phyloP scores from a whole-genome alignment of 768 basidiomycete species.

The Tricholoma sp. region DNA sequence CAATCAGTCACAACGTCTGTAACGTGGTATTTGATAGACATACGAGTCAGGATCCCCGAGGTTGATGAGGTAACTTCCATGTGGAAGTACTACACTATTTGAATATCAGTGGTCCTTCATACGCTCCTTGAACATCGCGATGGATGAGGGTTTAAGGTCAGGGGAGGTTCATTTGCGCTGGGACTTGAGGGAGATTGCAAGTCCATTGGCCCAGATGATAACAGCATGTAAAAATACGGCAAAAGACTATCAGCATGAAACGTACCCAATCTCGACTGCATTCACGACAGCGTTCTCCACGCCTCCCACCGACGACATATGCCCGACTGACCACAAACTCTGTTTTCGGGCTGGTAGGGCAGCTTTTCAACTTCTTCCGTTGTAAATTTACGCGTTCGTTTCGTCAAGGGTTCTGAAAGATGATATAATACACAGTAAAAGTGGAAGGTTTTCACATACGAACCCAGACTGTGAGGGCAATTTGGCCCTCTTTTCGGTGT shows the following conservation, averaged over 20 bases:
- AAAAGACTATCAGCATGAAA: too few species aligned
- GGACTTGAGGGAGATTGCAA: conserved; percentile 80
- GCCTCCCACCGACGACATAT: conserved; percentile 78
- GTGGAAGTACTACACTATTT: conserved; percentile 63
- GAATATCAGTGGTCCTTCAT: conserved; percentile 60
- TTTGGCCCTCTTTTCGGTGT: conserved; percentile 8
- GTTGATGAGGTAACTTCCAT: conserved; percentile 84
- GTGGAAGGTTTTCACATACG: background rate
- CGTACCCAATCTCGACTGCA: conserved; percentile 36
- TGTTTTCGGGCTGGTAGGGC: conserved; percentile 23
- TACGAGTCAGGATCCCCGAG: conserved; percentile 35
- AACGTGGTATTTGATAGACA: too few species aligned
- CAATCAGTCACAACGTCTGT: too few species aligned
- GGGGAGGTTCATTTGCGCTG: conserved; percentile 78
- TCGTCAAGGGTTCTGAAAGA: background rate
- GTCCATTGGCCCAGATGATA: conserved; percentile 59
- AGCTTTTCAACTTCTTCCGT: conserved; percentile 10
- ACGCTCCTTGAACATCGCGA: conserved; percentile 54
- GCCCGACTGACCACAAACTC: conserved; percentile 68
- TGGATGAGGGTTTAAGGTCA: conserved; percentile 45
- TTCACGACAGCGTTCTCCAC: conserved; percentile 63
- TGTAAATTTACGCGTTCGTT: conserved; percentile 12
- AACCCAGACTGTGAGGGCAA: background rate
- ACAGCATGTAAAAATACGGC: background rate
- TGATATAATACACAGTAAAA: background rate